A percentile compares a stretch with the other conserved stretches of the same genome.
Conservation (phyloP, 805 yeast genomes). For the Ogataea glucozyma region DNA sequence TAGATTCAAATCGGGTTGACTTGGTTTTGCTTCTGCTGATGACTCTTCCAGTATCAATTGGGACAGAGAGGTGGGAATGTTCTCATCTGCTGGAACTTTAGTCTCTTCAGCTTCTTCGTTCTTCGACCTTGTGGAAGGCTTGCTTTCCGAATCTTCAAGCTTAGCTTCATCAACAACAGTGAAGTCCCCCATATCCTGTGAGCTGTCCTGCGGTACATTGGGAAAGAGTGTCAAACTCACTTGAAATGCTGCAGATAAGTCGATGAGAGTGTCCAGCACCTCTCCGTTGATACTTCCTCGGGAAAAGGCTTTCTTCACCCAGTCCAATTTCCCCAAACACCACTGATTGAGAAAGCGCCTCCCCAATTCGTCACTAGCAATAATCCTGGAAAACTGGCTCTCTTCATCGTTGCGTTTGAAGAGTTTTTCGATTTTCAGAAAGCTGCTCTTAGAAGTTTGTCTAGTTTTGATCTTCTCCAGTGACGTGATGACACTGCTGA, state of each 20-base stretch:
- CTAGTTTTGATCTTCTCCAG: constrained; percentile 15
- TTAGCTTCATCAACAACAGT: constrained; percentile 9
- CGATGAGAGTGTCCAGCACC: constrained; percentile 18
- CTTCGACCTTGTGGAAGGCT: constrained; percentile 3
- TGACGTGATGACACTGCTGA: constrained; percentile 7
- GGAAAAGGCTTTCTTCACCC: constrained; percentile 14
- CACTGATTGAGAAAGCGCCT: constrained; percentile 20
- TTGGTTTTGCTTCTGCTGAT: background rate
- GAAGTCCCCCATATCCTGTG: too few relatives aligned
- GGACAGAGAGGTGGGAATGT: background rate
- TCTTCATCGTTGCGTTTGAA: background rate
- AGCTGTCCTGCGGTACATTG: too few relatives aligned
- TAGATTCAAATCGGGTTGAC: constrained; percentile 4
- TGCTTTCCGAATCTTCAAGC: constrained; percentile 13
- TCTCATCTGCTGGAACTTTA: too few relatives aligned
- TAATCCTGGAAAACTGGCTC: constrained; percentile 10
- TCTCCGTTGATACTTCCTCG: constrained; percentile 14
- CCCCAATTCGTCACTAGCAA: constrained; percentile 13
- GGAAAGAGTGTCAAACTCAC: constrained; percentile 18
- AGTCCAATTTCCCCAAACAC: constrained; percentile 14
- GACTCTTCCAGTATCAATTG: constrained; percentile 1
- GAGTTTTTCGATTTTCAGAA: constrained; percentile 10
- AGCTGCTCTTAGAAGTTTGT: constrained; percentile 5
- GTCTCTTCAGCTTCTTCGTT: too few relatives aligned
- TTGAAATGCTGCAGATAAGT: constrained; percentile 19